Evolutionary conservation across 495 filamentous ascomycete genomes (phyloP).

Genomic region (Extremus antarcticus): DNA sequence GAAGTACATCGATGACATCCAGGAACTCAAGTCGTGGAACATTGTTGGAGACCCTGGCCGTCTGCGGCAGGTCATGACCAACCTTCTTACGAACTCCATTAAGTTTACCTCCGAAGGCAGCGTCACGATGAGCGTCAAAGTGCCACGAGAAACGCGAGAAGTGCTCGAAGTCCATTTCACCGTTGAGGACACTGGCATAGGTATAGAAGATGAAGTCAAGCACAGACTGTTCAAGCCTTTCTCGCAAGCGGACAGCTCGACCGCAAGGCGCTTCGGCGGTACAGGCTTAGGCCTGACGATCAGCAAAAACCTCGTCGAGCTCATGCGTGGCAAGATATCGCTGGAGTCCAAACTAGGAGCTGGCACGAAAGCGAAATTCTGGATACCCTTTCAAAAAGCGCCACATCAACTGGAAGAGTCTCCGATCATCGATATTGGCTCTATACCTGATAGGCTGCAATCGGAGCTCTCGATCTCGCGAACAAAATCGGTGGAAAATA

Average conservation of each 20-base stretch:
- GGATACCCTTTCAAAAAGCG: conserved; percentile 56
- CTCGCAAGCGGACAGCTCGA: conserved; percentile 71
- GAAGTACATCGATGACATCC: conserved; percentile 23
- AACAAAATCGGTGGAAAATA: conserved; percentile 39
- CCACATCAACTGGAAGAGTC: conserved; percentile 26
- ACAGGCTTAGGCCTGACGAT: conserved; percentile 35
- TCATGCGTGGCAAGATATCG: conserved; percentile 70
- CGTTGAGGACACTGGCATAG: conserved; percentile 75
- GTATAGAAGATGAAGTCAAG: conserved; percentile 64
- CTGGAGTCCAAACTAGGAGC: conserved; percentile 46
- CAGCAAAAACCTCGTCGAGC: conserved; percentile 47
- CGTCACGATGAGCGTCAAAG: conserved; percentile 38
- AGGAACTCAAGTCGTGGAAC: conserved; percentile 24
- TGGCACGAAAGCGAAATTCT: conserved; percentile 57
- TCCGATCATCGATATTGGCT: conserved; percentile 40
- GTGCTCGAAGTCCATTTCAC: conserved; percentile 42
- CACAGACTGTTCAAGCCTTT: conserved; percentile 75
- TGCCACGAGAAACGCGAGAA: conserved; percentile 28
- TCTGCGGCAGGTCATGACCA: conserved; percentile 73
- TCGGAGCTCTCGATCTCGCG: conserved; percentile 52
- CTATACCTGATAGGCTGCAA: conserved; percentile 49
- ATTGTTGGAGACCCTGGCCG: conserved; percentile 69
- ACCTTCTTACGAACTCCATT: conserved; percentile 78
- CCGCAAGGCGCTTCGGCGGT: conserved; percentile 64
- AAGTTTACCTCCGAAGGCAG: conserved; percentile 73